phyloP scores from a whole-genome alignment of 192 early-diverging fungal species.

The Coemansia sp. region DNA sequence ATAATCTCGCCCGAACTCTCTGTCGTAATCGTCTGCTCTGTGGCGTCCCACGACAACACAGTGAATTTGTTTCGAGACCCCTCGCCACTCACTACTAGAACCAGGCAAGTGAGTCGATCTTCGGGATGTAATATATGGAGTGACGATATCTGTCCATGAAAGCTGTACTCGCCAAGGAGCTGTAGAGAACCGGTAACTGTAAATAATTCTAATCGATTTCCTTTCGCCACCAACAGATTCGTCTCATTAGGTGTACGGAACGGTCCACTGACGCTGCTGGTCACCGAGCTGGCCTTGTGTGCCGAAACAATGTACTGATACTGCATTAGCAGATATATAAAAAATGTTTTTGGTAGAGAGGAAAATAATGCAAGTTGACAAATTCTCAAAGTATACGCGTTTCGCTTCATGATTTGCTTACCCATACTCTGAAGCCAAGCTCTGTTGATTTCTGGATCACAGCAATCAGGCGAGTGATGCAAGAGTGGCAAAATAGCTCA shows the following conservation, averaged over 20 bases:
- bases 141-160: slow-evolving; percentile 72
- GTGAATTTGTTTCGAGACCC: slow-evolving; percentile 73
- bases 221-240: slow-evolving; percentile 74
- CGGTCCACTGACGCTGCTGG: slow-evolving; percentile 63
- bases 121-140: slow-evolving; percentile 51
- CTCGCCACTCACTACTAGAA: slow-evolving; percentile 57
- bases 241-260: slow-evolving; percentile 66
- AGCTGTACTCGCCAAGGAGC: slow-evolving; percentile 60
- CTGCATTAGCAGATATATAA: slow-evolving; percentile 29
- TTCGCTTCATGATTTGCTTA: background rate
- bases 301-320: slow-evolving; percentile 83
- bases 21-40: slow-evolving; percentile 58
- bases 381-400: background rate
- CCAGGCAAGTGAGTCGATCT: slow-evolving; percentile 60
- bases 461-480: background rate
- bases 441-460: background rate
- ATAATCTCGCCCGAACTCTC: slow-evolving; percentile 67
- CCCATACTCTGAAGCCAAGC: background rate
- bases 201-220: slow-evolving; percentile 62
- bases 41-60: slow-evolving; percentile 69
- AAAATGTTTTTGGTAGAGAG: background rate
- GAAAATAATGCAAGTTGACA: background rate
- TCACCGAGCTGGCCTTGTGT: slow-evolving; percentile 77
- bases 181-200: slow-evolving; percentile 46
- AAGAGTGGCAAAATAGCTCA: background rate